Conservation (phyloP, 192 early-diverging fungal genomes). For the Podila clonocystis region DNA sequence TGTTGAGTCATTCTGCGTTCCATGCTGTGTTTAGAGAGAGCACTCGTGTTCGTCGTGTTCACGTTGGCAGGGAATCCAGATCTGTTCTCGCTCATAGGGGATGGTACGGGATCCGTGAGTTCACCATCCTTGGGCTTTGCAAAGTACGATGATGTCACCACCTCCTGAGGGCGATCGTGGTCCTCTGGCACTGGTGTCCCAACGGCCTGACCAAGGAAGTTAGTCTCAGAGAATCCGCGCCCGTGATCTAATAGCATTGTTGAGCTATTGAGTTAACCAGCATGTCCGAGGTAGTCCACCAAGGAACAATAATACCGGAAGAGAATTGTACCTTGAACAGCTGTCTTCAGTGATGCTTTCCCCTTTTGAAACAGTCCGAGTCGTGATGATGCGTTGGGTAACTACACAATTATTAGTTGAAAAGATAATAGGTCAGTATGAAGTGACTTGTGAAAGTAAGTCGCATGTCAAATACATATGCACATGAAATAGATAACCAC, state of each 20-base stretch:
- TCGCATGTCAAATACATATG: no score
- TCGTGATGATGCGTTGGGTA: not conserved
- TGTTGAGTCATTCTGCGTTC: no score
- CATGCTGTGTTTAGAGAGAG: no score
- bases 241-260: not conserved
- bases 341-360: slow-evolving; percentile 24
- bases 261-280: no score
- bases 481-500: not conserved
- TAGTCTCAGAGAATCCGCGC: slow-evolving; percentile 26
- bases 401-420: not conserved
- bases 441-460: no score
- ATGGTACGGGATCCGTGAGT: not conserved
- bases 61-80: no score
- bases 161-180: not conserved
- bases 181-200: not conserved
- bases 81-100: not conserved
- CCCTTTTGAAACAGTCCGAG: slow-evolving; percentile 42
- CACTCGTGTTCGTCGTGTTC: no score
- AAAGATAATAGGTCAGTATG: not conserved
- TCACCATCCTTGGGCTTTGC: not conserved
- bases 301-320: not conserved
- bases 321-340: slow-evolving; percentile 12
- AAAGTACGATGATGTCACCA: slow-evolving; percentile 29
- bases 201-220: slow-evolving; percentile 6
- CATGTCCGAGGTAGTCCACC: not conserved